A percentile compares a stretch with the other conserved stretches of the same genome.
phyloP scores from a whole-genome alignment of 139 green algal genomes.

The Coelastrella sp. region DNA sequence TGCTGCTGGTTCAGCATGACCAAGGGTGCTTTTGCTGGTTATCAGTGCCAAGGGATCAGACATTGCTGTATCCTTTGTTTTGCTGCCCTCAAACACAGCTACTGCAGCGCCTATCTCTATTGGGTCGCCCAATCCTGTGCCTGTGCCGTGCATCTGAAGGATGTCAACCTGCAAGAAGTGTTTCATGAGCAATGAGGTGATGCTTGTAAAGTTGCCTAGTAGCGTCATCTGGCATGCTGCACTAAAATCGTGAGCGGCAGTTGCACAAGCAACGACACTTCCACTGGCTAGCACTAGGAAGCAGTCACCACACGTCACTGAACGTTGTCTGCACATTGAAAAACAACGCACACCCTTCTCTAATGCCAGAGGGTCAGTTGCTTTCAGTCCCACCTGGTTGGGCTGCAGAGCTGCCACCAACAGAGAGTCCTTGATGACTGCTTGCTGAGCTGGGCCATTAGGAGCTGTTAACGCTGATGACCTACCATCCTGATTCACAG shows the following conservation, averaged over 20 bases:
- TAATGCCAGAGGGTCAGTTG: too few species aligned
- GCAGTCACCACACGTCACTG: too few species aligned
- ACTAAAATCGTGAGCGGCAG: too few species aligned
- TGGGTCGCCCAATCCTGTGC: constrained; percentile 66
- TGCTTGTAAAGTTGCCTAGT: too few species aligned
- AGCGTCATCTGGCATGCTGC: too few species aligned
- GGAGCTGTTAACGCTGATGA: constrained; percentile 90
- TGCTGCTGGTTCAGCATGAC: constrained; percentile 75
- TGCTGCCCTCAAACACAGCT: constrained; percentile 46
- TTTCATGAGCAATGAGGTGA: too few species aligned
- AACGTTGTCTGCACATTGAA: too few species aligned
- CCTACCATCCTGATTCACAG: constrained; percentile 89
- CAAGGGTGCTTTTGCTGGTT: constrained; percentile 62
- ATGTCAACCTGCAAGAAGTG: constrained; percentile 35
- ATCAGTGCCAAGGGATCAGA: constrained; percentile 57
- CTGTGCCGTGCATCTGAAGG: constrained; percentile 89
- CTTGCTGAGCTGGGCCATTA: constrained; percentile 89
- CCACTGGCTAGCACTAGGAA: too few species aligned
- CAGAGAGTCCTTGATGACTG: constrained; percentile 75
- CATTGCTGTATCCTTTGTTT: not conserved
- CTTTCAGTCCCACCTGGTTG: not conserved
- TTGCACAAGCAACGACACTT: too few species aligned
- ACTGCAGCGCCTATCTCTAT: not conserved
- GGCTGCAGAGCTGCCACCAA: constrained; percentile 44
- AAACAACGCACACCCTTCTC: too few species aligned